Conservation (phyloP, 805 yeast species). For the Cephaloascus albidus region DNA sequence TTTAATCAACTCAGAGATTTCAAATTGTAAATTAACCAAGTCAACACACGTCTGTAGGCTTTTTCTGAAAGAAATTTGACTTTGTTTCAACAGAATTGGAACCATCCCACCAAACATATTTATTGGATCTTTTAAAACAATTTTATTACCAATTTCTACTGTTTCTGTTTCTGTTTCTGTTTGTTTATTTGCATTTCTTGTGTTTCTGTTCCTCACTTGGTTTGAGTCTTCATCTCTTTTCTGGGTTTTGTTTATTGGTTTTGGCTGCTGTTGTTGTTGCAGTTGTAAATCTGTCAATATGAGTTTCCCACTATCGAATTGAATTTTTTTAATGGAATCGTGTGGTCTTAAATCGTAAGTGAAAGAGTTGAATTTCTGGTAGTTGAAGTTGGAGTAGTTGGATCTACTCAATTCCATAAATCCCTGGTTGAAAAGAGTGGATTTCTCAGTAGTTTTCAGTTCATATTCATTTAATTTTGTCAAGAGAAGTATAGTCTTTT, state of each 20-base stretch:
- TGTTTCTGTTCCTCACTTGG: neutral
- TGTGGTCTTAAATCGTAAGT: constrained; percentile 20
- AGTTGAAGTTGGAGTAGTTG: constrained; percentile 19
- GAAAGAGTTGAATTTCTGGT: constrained; percentile 16
- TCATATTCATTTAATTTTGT: constrained; percentile 24
- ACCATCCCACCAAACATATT: constrained; percentile 23
- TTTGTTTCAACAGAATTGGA: constrained; percentile 17
- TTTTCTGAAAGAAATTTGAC: constrained; percentile 13
- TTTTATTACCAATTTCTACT: neutral
- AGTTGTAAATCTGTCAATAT: neutral
- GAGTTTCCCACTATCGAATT: no score
- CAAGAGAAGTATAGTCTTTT: constrained; percentile 11
- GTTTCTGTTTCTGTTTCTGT: neutral
- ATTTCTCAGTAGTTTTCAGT: constrained; percentile 9
- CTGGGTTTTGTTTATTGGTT: constrained; percentile 1
- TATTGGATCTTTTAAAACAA: constrained; percentile 10
- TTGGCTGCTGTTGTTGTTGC: neutral
- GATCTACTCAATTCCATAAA: constrained; percentile 32
- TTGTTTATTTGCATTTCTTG: neutral
- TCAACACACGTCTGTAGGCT: constrained; percentile 7
- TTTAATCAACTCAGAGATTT: neutral
- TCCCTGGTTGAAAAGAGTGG: constrained; percentile 20
- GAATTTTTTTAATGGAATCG: constrained; percentile 14
- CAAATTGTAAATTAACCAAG: neutral
- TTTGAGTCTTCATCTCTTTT: neutral